Evolutionary conservation across 1,284 basidiomycete genomes (phyloP), one percentile per base, ranked within the genome.

Genomic region (Marasmius tenuissimus): DNA sequence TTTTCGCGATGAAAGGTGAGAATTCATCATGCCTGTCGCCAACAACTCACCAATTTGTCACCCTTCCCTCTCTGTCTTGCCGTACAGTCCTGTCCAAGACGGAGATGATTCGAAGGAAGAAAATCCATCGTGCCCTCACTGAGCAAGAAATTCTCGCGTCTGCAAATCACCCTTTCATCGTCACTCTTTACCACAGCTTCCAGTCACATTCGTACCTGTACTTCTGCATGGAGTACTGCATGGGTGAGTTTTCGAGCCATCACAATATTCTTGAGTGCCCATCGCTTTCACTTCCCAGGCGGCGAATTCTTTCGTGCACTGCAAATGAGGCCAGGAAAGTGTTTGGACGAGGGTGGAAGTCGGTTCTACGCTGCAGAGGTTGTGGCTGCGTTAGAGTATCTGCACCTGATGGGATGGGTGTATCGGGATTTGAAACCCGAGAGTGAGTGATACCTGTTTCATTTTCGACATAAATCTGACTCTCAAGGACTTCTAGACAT

Each of bases 391-490:
- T 80, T 99, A 70, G 97, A 99, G 78, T 99, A 99, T 74, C 83
- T 99, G 40, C 97, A 99, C 83, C 85, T 98, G 63, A 98, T 98
- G 87, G 97, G 97, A 38, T 99, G 97, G 81, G 98, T 99, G 70
- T 99, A 99, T 78, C 90, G 97, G 57, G 97, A 99, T 82, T 86
- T 99, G 59, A 99, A 99, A 77, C 97, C 97, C 37, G 97, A 99
- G 81, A 99, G 96, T 98, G 77, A 71, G 94, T 86, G 39, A 38
- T 22, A 12, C 39, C 55, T 34, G 18, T 62, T 55, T 47, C 61
- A 45, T 57, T 34, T 38, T 58, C 33, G 18, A 53, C 33, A 16
- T 38, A 33, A 47, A 5, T 3, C 11, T n/a, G 16, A 16, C 18
- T 35, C 9, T 14, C 10, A 4, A 48, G 40, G 45, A 35, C 27